These are phyloP conservation scores for Rostrohypoxylon terebratum DNA, from an alignment of 495 filamentous ascomycete genomes.

Conservation along the genomic window DNA sequence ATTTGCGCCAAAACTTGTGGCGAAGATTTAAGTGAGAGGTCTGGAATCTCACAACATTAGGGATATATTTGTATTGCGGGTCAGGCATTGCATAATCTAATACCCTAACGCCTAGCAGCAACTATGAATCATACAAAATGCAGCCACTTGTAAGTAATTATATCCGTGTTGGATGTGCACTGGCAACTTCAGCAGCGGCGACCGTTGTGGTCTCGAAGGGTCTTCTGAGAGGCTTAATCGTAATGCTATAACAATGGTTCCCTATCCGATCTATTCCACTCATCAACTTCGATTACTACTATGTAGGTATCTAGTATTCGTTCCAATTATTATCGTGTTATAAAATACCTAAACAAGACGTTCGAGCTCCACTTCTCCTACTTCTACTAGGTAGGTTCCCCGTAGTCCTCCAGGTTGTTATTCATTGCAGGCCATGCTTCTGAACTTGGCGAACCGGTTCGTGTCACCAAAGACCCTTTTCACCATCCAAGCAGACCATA, in stretches of 20 bases:
- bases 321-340: background rate
- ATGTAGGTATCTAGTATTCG: too few species aligned
- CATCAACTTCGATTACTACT: too few species aligned
- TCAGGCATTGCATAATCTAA: constrained; percentile 6
- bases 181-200: background rate
- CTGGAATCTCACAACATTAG: background rate
- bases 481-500: background rate
- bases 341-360: background rate
- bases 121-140: background rate
- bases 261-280: background rate
- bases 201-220: background rate
- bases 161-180: background rate
- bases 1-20: background rate
- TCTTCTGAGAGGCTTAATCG: background rate
- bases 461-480: background rate
- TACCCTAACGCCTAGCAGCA: background rate
- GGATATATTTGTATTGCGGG: background rate
- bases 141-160: background rate
- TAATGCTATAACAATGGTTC: background rate
- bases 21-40: background rate
- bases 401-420: background rate
- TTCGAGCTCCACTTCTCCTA: background rate
- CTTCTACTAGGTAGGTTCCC: background rate
- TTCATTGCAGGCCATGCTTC: background rate
- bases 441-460: background rate